Evolutionary conservation across 768 basidiomycete genomes (phyloP).

Genomic region (Trametes villosa): DNA sequence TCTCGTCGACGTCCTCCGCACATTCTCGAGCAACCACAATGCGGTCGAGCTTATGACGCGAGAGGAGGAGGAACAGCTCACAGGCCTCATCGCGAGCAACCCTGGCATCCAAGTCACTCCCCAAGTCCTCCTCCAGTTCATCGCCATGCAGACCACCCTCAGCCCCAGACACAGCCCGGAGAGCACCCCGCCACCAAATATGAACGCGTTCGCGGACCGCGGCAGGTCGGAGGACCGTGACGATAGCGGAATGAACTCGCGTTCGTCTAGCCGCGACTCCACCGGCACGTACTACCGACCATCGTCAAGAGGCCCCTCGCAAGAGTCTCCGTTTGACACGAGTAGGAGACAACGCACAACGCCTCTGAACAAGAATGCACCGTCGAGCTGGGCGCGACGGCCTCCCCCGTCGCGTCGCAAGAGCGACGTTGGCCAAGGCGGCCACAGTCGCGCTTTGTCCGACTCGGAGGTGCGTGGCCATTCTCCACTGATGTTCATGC

Average conservation of each 20-base stretch:
- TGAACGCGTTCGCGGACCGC: constrained; percentile 41
- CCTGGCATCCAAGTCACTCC: constrained; percentile 74
- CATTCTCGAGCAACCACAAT: constrained; percentile 62
- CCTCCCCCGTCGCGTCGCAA: constrained; percentile 72
- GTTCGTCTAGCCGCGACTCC: constrained; percentile 65
- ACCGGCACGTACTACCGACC: constrained; percentile 45
- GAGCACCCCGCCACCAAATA: constrained; percentile 39
- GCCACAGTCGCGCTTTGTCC: constrained; percentile 53
- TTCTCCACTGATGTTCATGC: background rate
- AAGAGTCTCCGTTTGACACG: constrained; percentile 68
- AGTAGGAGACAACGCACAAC: constrained; percentile 72
- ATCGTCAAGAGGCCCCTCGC: constrained; percentile 51
- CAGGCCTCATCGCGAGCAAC: constrained; percentile 56
- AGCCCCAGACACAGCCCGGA: constrained; percentile 24
- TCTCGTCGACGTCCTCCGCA: constrained; percentile 71
- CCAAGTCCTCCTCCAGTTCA: constrained; percentile 60
- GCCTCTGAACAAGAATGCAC: constrained; percentile 58
- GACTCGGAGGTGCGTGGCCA: constrained; percentile 68
- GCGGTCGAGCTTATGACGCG: constrained; percentile 66
- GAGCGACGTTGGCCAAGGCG: constrained; percentile 74
- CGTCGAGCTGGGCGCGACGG: constrained; percentile 78
- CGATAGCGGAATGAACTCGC: constrained; percentile 43
- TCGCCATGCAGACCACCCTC: constrained; percentile 47
- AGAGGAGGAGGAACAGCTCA: constrained; percentile 66
- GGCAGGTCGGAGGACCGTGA: constrained; percentile 44